phyloP scores from a whole-genome alignment of 2,329 filamentous ascomycete genomes.

The Trichoderma sp. region DNA sequence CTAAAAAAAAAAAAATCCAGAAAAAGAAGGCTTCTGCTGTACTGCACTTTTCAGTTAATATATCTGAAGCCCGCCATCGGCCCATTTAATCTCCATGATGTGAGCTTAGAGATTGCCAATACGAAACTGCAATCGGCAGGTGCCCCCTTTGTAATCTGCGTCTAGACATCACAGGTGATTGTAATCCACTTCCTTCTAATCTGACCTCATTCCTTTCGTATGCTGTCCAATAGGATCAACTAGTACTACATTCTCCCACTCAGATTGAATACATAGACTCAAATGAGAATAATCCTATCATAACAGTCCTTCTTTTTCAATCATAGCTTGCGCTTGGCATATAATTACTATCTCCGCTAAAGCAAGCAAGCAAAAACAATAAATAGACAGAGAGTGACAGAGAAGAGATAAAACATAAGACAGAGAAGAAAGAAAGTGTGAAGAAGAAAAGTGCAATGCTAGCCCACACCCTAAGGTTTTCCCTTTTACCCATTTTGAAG shows the following conservation, averaged over 20 bases:
- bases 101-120: not conserved
- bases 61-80: constrained; percentile 15
- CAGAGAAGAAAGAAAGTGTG: not conserved
- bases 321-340: constrained; percentile 16
- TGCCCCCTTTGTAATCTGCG: not conserved
- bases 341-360: constrained; percentile 21
- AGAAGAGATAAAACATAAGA: not conserved
- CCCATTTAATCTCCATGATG: constrained; percentile 18
- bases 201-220: not conserved
- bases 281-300: not conserved
- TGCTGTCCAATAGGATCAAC: not conserved
- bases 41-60: not conserved
- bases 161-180: not conserved
- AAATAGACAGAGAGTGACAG: not conserved
- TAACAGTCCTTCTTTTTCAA: not conserved
- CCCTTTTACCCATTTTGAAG: constrained; percentile 18
- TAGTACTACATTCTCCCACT: not conserved
- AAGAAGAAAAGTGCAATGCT: not conserved
- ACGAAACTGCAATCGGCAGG: not conserved
- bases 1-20: not conserved
- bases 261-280: no score
- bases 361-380: constrained; percentile 8
- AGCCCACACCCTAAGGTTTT: not conserved
- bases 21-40: not conserved
- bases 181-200: not conserved